Evolutionary conservation across 148 eudicot genomes (phyloP).

Genomic region (Vaccinium darrowii): DNA sequence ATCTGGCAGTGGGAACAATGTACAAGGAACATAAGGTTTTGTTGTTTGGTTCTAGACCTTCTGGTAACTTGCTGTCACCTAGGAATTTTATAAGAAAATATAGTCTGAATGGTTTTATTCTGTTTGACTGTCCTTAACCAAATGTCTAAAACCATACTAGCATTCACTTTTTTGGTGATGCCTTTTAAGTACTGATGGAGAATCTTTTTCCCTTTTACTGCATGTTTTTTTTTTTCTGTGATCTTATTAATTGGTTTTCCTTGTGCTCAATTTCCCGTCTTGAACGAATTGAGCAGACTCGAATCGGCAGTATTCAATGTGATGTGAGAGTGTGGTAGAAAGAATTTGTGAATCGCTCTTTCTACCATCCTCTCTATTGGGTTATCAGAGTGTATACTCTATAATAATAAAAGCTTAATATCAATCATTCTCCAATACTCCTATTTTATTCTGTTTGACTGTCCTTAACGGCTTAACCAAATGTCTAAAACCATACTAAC

Average conservation of each 20-base stretch:
- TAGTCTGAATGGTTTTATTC: not conserved
- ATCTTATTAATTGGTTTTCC: slow-evolving; percentile 16
- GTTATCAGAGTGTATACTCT: no score
- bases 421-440: no score
- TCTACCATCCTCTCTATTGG: no score
- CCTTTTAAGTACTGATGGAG: not conserved
- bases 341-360: no score
- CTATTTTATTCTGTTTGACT: not conserved
- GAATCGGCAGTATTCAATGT: no score
- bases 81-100: not conserved
- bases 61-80: slow-evolving; percentile 5
- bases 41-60: not conserved
- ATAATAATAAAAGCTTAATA: no score
- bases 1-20: not conserved
- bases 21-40: not conserved
- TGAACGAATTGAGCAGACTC: no score
- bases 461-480: not conserved
- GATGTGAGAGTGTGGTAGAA: no score
- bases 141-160: not conserved
- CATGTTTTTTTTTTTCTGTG: not conserved
- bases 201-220: not conserved
- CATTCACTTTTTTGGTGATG: not conserved
- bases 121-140: not conserved
- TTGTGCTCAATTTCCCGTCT: slow-evolving; percentile 8
- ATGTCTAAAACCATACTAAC: not conserved